Conservation (phyloP, 768 basidiomycete genomes). For the Boletus pseudo-olivaceus region DNA sequence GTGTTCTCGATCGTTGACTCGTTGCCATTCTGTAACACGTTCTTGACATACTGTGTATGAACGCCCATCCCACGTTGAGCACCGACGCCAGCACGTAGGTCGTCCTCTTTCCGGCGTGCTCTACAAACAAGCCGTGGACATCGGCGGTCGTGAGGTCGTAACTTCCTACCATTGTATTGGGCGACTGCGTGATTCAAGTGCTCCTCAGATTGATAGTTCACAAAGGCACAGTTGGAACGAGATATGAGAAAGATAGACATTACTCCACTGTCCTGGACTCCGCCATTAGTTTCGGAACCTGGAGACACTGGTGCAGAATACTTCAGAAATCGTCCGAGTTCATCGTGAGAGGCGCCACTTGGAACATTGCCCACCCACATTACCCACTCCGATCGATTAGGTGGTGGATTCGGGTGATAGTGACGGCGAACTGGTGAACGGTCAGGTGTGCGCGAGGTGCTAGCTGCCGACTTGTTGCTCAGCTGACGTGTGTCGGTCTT, state of each 20-base stretch:
- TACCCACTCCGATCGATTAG: slow-evolving; percentile 84
- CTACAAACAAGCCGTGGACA: slow-evolving; percentile 84
- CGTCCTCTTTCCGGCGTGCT: slow-evolving; percentile 76
- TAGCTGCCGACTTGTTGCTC: neutral
- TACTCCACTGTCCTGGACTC: slow-evolving; percentile 47
- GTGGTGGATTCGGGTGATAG: slow-evolving; percentile 70
- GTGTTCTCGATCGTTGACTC: slow-evolving; percentile 11
- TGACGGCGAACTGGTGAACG: slow-evolving; percentile 42
- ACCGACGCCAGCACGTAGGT: slow-evolving; percentile 85
- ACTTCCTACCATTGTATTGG: slow-evolving; percentile 65
- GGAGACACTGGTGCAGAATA: slow-evolving; percentile 19
- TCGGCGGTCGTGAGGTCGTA: slow-evolving; percentile 68
- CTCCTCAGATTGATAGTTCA: slow-evolving; percentile 73
- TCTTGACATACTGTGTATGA: slow-evolving; percentile 79
- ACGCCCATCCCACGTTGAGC: slow-evolving; percentile 84
- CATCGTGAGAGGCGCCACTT: slow-evolving; percentile 75
- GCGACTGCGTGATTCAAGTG: slow-evolving; percentile 64
- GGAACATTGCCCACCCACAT: slow-evolving; percentile 98
- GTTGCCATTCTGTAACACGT: slow-evolving; percentile 43
- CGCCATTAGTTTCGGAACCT: neutral
- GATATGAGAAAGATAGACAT: slow-evolving; percentile 88
- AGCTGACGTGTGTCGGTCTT: neutral
- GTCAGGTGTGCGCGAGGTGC: slow-evolving; percentile 15
- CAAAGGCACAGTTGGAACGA: slow-evolving; percentile 93
- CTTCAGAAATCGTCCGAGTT: slow-evolving; percentile 84